A percentile compares a stretch with the other conserved stretches of the same genome.
Conservation (phyloP, 2,329 filamentous ascomycete species). For the Colletotrichum destructivum region DNA sequence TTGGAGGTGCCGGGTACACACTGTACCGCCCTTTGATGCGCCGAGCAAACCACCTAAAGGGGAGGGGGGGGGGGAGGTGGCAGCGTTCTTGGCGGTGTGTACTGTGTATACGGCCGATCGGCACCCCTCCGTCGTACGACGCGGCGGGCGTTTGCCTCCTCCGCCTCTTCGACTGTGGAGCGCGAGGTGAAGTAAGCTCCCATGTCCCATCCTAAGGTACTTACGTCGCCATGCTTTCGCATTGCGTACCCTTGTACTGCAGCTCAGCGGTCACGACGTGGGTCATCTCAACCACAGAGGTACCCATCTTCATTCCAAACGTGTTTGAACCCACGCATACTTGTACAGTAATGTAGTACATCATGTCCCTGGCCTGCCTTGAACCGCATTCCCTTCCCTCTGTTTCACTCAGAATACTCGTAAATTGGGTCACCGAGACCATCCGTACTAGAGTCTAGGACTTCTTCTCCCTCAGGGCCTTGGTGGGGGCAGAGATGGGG, state of each 20-base stretch:
- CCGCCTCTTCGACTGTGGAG: conserved; percentile 2
- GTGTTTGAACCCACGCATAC: too few species aligned
- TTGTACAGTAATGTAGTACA: not conserved
- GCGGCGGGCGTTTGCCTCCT: not conserved
- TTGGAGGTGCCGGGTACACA: conserved; percentile 17
- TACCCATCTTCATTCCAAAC: too few species aligned
- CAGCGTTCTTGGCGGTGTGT: conserved; percentile 19
- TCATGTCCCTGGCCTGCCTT: conserved; percentile 9
- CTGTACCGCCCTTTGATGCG: not conserved
- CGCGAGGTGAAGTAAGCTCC: too few species aligned
- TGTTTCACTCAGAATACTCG: conserved; percentile 24
- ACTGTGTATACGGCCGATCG: conserved; percentile 19
- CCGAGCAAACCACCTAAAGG: not conserved
- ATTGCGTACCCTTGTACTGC: not conserved
- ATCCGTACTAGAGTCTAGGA: not conserved
- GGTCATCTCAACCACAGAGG: not conserved
- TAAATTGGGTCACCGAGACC: conserved; percentile 15
- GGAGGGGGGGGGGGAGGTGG: too few species aligned
- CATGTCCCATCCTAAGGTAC: too few species aligned
- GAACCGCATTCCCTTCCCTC: not conserved
- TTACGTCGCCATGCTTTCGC: conserved; percentile 21
- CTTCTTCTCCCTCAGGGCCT: not conserved
- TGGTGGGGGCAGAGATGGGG: not conserved
- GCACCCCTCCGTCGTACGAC: conserved; percentile 38
- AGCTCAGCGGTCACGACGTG: not conserved